These are phyloP conservation scores for Musa itinerans DNA, from an alignment of 176 grass and related monocot genomes.

Conservation along the genomic window DNA sequence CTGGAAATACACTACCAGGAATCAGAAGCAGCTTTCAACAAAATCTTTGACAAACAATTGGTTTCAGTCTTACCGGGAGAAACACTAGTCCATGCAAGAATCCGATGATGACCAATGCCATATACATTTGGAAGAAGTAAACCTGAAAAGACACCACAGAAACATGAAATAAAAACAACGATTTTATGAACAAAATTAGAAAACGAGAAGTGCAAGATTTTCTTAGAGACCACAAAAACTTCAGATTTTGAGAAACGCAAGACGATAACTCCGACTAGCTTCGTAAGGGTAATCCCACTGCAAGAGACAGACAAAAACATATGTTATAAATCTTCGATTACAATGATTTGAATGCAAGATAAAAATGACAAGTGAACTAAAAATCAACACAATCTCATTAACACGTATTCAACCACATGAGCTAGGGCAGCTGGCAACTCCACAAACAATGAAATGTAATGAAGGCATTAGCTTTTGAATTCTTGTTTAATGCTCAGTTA, in stretches of 20 bases:
- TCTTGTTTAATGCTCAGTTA: too few relatives aligned
- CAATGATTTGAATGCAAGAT: too few relatives aligned
- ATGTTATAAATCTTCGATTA: too few relatives aligned
- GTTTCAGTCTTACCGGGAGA: conserved; percentile 49
- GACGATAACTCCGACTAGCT: conserved; percentile 91
- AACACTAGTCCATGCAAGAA: conserved; percentile 96
- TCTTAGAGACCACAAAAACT: conserved; percentile 85
- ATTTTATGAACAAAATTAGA: not conserved
- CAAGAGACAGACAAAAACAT: conserved; percentile 20
- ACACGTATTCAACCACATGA: too few relatives aligned
- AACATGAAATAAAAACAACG: not conserved
- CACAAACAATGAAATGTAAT: too few relatives aligned
- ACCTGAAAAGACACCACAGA: conserved; percentile 41
- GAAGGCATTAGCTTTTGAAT: too few relatives aligned
- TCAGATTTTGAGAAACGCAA: conserved; percentile 86
- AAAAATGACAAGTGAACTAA: too few relatives aligned
- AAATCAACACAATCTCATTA: too few relatives aligned
- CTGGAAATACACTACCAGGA: conserved; percentile 28
- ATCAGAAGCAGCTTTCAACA: not conserved
- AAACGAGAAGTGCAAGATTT: conserved; percentile 1
- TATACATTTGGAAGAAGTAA: conserved; percentile 98
- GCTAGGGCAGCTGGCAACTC: too few relatives aligned
- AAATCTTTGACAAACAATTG: conserved; percentile 8
- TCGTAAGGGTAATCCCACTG: conserved; percentile 98
- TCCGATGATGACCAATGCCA: conserved; percentile 81